Evolutionary conservation across 768 basidiomycete genomes (phyloP), one percentile per base, ranked within the genome.

Genomic region (Boletus edulis): DNA sequence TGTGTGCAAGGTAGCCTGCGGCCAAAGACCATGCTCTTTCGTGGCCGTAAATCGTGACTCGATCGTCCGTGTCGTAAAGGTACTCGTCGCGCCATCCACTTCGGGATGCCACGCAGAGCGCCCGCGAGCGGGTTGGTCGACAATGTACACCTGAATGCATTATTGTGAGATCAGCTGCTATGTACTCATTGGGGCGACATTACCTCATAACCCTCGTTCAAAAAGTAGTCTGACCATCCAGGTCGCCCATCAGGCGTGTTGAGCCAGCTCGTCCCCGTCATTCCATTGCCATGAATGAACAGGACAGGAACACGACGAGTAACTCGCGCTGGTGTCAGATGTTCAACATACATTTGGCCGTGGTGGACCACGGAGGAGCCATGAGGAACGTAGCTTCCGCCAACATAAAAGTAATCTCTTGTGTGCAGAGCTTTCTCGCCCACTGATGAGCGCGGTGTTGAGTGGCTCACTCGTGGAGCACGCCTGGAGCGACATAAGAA

Each of bases 171-270:
- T 27, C 20, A 9, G n/a, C 38, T 39, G n/a, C 37, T 20, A 24
- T 24, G 22, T 24, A 29, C 38, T 9, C 18, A 29, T 17, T 11
- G 18, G 13, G 15, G 12, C 9, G 11, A 37, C 24, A 35, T 51
- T 61, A 81, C 81, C 68, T 81, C 80, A 54, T 79, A 81, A 37
- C 80, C 81, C 59, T 76, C 57, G 47, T 71, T 65, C 53, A 82
- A 60, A 51, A 82, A 80, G 63, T 78, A 80, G 65, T 82, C 80
- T n/a, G 77, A 77, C 81, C 81, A 82, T n/a, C 81, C 81, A 11
- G 72, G 62, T 56, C 79, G 71, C 24, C 78, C 79, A 61, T 82
- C 81, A 2, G 81, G 80, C 0, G 81, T 82, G 51, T 80, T 81
- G 42, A 82, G 62, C 62, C 81, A 79, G 50, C 72, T 79, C 15